A percentile compares a stretch with the other conserved stretches of the same genome.
Evolutionary conservation across 257 asterid genomes (phyloP).

Genomic region (Cordia subcordata): DNA sequence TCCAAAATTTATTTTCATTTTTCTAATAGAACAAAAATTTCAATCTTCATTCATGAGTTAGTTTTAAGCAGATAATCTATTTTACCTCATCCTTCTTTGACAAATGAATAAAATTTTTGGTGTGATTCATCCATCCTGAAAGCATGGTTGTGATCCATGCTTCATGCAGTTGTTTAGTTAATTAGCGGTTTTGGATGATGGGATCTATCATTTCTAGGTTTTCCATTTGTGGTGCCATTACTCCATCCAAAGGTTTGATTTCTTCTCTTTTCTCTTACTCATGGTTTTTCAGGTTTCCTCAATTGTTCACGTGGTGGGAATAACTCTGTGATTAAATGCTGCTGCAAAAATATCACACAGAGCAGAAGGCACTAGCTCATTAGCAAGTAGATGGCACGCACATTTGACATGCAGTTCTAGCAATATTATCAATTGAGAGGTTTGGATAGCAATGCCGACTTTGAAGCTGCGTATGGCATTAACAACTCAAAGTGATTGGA

Average conservation of each 20-base stretch:
- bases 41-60: too few relatives aligned
- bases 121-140: too few relatives aligned
- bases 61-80: too few relatives aligned
- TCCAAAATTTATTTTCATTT: too few relatives aligned
- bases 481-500: conserved; percentile 70
- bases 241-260: not conserved
- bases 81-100: too few relatives aligned
- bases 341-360: conserved; percentile 81
- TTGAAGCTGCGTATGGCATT: conserved; percentile 19
- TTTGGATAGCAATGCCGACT: conserved; percentile 34
- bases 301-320: conserved; percentile 61
- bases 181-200: not conserved
- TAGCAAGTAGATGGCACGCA: conserved; percentile 78
- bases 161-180: too few relatives aligned
- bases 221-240: not conserved
- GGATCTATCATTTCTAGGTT: not conserved
- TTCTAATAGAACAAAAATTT: too few relatives aligned
- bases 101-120: too few relatives aligned
- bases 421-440: conserved; percentile 35
- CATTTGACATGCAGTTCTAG: conserved; percentile 48
- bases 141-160: too few relatives aligned
- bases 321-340: conserved; percentile 63
- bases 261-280: conserved; percentile 1
- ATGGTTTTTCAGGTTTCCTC: conserved; percentile 45
- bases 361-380: conserved; percentile 66